These are phyloP conservation scores for Pseudomassariella vexata DNA, from an alignment of 2,329 filamentous ascomycete species.

Conservation along the genomic window DNA sequence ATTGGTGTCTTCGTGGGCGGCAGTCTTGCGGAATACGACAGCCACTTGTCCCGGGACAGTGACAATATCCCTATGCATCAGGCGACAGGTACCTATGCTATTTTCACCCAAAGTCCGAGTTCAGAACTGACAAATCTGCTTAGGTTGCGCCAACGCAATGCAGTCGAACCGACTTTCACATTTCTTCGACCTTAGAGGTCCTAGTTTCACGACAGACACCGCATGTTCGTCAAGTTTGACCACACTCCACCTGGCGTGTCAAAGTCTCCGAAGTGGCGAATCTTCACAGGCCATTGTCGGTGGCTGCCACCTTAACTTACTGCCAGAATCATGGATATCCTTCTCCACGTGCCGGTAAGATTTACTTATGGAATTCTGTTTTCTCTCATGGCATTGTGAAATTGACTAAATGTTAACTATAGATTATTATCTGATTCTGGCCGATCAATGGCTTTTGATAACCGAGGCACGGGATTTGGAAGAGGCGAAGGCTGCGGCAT, in stretches of 20 bases:
- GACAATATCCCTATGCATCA: slow-evolving; percentile 20
- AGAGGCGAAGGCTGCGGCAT: slow-evolving; percentile 6
- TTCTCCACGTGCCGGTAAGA: slow-evolving; percentile 3
- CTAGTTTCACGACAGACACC: slow-evolving; percentile 13
- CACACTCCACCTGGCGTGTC: slow-evolving; percentile 14
- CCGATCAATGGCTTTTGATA: slow-evolving; percentile 3
- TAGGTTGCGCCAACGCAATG: slow-evolving; percentile 12
- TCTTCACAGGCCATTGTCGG: slow-evolving; percentile 5
- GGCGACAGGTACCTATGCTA: slow-evolving; percentile 19
- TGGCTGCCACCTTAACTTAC: slow-evolving; percentile 1
- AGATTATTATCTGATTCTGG: slow-evolving; percentile 1
- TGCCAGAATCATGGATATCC: slow-evolving; percentile 1
- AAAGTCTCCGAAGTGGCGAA: slow-evolving; percentile 7
- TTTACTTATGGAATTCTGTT: too few relatives aligned
- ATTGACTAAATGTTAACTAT: not conserved
- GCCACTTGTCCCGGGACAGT: slow-evolving; percentile 10
- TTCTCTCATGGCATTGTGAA: not conserved
- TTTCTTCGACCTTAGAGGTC: slow-evolving; percentile 13
- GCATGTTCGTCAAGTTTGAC: slow-evolving; percentile 14
- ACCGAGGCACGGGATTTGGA: slow-evolving; percentile 7
- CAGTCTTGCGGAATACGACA: slow-evolving; percentile 12
- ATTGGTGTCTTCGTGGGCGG: slow-evolving; percentile 26
- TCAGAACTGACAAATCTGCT: too few relatives aligned
- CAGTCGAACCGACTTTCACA: slow-evolving; percentile 14
- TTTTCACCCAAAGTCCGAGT: too few relatives aligned